Evolutionary conservation across 2,329 filamentous ascomycete genomes (phyloP).

Genomic region (Fusarium musae): DNA sequence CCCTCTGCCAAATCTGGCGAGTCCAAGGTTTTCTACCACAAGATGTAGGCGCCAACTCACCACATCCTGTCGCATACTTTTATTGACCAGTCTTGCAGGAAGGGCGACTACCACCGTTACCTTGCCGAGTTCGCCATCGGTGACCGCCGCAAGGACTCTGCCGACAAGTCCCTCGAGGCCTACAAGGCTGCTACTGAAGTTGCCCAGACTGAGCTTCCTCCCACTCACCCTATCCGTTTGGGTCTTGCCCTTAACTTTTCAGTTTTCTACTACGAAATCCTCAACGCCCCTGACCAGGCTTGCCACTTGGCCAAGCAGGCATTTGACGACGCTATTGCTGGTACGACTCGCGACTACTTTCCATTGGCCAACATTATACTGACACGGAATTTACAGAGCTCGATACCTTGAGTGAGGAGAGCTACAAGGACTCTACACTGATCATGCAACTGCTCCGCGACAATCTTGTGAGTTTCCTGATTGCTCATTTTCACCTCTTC

Average conservation of each 20-base stretch:
- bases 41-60: conserved; percentile 83
- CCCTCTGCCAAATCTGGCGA: conserved; percentile 96
- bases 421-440: conserved; percentile 98
- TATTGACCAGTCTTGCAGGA: conserved; percentile 66
- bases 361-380: not conserved
- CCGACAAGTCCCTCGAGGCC: conserved; percentile 89
- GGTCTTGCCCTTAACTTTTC: conserved; percentile 99
- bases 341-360: conserved; percentile 38
- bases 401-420: conserved; percentile 96
- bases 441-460: conserved; percentile 99
- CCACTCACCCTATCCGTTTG: conserved; percentile 97
- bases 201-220: conserved; percentile 95
- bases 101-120: conserved; percentile 97
- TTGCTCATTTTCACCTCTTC: not conserved
- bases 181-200: conserved; percentile 99
- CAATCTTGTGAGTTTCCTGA: conserved; percentile 78
- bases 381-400: conserved; percentile 70
- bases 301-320: conserved; percentile 99
- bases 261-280: conserved; percentile 99
- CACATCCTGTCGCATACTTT: conserved; percentile 80
- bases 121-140: conserved; percentile 92
- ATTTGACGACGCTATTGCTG: conserved; percentile 97
- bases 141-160: conserved; percentile 90
- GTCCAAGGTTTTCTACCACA: conserved; percentile 99
- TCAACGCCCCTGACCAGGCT: conserved; percentile 97